phyloP scores from a whole-genome alignment of 108 stramenopile genomes.

The Stephanodiscus triporus region DNA sequence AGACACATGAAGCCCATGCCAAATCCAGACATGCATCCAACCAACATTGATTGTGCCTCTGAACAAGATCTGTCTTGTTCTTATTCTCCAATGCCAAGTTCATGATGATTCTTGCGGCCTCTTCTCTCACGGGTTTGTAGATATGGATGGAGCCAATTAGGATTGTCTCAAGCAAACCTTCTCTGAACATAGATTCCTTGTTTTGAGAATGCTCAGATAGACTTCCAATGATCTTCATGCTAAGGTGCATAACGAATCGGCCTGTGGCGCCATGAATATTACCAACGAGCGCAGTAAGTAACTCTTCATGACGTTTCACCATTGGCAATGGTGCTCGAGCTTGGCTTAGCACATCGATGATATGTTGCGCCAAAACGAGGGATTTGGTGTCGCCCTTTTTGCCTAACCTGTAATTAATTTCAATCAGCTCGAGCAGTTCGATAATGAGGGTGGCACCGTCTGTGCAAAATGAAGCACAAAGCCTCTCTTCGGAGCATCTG shows the following conservation, averaged over 20 bases:
- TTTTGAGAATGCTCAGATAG: conserved; percentile 43
- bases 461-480: conserved; percentile 34
- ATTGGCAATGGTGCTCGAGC: conserved; percentile 28
- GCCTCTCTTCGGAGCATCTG: conserved; percentile 33
- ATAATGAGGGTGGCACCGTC: conserved; percentile 35
- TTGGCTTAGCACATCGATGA: conserved; percentile 18
- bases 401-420: conserved; percentile 42
- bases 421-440: conserved; percentile 35
- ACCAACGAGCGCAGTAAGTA: conserved; percentile 29
- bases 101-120: conserved; percentile 35
- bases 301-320: conserved; percentile 23
- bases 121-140: conserved; percentile 28
- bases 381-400: conserved; percentile 36
- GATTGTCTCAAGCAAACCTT: conserved; percentile 24
- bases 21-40: conserved; percentile 15
- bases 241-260: conserved; percentile 29
- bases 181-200: conserved; percentile 29
- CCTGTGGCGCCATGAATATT: conserved; percentile 36
- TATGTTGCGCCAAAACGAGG: conserved; percentile 27
- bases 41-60: conserved; percentile 20
- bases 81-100: conserved; percentile 37
- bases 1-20: conserved; percentile 2
- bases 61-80: conserved; percentile 33
- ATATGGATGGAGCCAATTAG: conserved; percentile 42
- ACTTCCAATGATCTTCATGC: conserved; percentile 36